These are phyloP conservation scores for Kodamaea fungicola DNA, from an alignment of 1,139 yeast species.

Conservation along the genomic window DNA sequence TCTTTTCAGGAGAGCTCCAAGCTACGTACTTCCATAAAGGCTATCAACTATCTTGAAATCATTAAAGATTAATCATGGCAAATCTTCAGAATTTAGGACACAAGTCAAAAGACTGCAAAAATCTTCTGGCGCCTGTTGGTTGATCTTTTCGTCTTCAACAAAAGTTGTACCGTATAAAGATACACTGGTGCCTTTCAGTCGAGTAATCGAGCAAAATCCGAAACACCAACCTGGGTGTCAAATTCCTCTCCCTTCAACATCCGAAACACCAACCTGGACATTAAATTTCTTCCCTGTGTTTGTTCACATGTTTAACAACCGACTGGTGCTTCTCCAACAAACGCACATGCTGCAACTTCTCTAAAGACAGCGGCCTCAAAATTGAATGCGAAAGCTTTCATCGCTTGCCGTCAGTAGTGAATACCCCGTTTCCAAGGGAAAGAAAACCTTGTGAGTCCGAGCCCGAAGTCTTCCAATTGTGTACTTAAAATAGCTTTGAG, in stretches of 20 bases:
- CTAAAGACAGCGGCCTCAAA: slow-evolving; percentile 59
- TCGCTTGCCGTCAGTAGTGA: slow-evolving; percentile 51
- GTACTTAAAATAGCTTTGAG: slow-evolving; percentile 39
- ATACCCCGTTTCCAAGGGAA: slow-evolving; percentile 54
- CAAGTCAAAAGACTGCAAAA: slow-evolving; percentile 30
- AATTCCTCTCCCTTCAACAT: slow-evolving; percentile 30
- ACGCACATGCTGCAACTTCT: slow-evolving; percentile 50
- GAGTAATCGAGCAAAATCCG: slow-evolving; percentile 39
- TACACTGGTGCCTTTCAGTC: slow-evolving; percentile 38
- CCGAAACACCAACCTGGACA: slow-evolving; percentile 29
- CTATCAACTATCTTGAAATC: slow-evolving; percentile 26
- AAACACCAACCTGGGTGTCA: slow-evolving; percentile 36
- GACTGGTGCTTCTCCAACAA: slow-evolving; percentile 45
- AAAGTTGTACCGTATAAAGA: slow-evolving; percentile 23
- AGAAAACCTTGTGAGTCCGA: slow-evolving; percentile 41
- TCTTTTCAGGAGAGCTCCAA: slow-evolving; percentile 28
- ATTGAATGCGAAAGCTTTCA: slow-evolving; percentile 58
- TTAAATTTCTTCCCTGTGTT: slow-evolving; percentile 8
- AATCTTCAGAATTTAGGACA: slow-evolving; percentile 29
- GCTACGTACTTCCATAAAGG: slow-evolving; percentile 27
- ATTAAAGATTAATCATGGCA: slow-evolving; percentile 28
- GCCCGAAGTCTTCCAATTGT: slow-evolving; percentile 49
- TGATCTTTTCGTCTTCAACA: slow-evolving; percentile 16
- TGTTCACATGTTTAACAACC: slow-evolving; percentile 31
- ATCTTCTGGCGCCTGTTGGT: slow-evolving; percentile 23